A percentile compares a stretch with the other conserved stretches of the same genome.
These are phyloP conservation scores for Venturia effusa DNA, from an alignment of 2,329 filamentous ascomycete genomes.

Conservation along the genomic window DNA sequence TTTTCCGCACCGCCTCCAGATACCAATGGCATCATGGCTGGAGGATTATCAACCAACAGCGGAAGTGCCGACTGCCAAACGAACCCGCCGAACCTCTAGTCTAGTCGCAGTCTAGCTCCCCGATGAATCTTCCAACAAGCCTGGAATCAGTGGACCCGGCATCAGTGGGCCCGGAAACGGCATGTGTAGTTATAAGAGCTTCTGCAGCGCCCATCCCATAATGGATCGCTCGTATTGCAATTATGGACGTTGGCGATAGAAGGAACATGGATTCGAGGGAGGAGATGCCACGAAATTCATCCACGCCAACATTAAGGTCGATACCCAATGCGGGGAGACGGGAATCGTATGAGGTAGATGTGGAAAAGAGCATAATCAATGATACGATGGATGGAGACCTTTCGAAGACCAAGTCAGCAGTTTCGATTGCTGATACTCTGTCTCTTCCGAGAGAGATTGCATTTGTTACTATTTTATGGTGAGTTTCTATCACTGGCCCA, in stretches of 20 bases:
- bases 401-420: constrained; percentile 3
- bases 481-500: too few relatives aligned
- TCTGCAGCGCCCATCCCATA: background rate
- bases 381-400: background rate
- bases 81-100: background rate
- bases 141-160: background rate
- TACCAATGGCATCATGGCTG: background rate
- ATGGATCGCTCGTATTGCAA: background rate
- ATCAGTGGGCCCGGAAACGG: background rate
- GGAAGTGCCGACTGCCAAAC: background rate
- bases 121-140: background rate
- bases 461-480: constrained; percentile 19
- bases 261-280: background rate
- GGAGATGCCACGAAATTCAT: background rate
- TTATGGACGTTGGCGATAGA: background rate
- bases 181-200: background rate
- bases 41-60: background rate
- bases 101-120: too few relatives aligned
- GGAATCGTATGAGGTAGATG: background rate
- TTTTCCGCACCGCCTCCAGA: background rate
- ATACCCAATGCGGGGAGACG: background rate
- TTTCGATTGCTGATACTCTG: constrained; percentile 9
- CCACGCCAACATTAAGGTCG: background rate
- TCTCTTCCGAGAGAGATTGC: constrained; percentile 13
- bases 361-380: background rate